These are phyloP conservation scores for Leishmania tarentolae DNA, from an alignment of 208 protist genomes.

Conservation along the genomic window DNA sequence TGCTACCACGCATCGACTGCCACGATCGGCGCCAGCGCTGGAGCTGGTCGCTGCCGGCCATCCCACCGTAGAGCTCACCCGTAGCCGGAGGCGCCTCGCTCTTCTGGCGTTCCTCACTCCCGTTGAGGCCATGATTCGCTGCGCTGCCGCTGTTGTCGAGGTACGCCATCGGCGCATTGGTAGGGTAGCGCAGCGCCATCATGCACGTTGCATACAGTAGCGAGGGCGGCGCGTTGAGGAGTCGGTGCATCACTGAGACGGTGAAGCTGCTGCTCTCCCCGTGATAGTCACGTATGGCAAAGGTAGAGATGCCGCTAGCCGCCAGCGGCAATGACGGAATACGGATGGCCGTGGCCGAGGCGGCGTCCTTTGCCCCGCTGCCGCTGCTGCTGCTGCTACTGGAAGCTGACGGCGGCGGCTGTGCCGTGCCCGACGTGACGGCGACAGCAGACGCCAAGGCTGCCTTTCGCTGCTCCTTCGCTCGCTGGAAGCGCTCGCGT, in stretches of 20 bases:
- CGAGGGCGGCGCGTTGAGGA: slow-evolving; percentile 68
- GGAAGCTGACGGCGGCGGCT: neutral
- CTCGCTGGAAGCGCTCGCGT: slow-evolving; percentile 65
- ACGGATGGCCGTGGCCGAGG: neutral
- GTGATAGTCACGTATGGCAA: slow-evolving; percentile 53
- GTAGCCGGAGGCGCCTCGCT: slow-evolving; percentile 18
- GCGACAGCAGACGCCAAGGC: slow-evolving; percentile 37
- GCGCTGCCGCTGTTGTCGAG: slow-evolving; percentile 20
- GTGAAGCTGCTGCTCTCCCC: slow-evolving; percentile 67
- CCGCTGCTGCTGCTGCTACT: neutral
- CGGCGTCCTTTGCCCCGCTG: neutral
- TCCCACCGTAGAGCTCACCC: neutral
- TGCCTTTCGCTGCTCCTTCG: slow-evolving; percentile 63
- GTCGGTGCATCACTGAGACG: slow-evolving; percentile 77
- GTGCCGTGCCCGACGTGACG: slow-evolving; percentile 12
- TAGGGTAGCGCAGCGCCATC: slow-evolving; percentile 53
- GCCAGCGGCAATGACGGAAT: slow-evolving; percentile 37
- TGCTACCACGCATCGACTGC: neutral
- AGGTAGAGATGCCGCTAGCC: slow-evolving; percentile 69
- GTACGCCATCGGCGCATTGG: slow-evolving; percentile 68
- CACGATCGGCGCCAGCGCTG: neutral
- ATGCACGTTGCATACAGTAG: slow-evolving; percentile 70
- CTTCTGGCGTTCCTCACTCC: slow-evolving; percentile 19
- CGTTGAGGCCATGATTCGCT: neutral
- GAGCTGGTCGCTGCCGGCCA: neutral